These are phyloP conservation scores for Liriodendron chinense DNA, from an alignment of 164 flowering plant genomes.

Conservation along the genomic window DNA sequence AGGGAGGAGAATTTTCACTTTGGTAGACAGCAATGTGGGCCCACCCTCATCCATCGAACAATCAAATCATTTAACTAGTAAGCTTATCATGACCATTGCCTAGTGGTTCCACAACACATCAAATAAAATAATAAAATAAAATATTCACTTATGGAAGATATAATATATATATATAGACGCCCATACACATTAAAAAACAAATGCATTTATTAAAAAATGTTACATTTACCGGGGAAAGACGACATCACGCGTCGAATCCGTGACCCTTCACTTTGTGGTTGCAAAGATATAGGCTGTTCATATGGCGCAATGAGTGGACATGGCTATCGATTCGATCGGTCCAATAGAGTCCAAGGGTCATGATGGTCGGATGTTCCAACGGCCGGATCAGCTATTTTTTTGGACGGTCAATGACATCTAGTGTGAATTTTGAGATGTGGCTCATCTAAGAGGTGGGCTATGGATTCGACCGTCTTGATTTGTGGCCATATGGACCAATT, in stretches of 20 bases:
- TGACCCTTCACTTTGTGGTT: no score
- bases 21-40: neutral
- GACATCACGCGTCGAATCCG: no score
- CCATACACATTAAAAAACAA: neutral
- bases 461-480: neutral
- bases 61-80: slow-evolving; percentile 5
- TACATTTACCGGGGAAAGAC: no score
- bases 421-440: neutral
- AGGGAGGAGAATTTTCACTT: neutral
- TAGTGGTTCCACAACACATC: slow-evolving; percentile 3
- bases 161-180: neutral
- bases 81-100: neutral
- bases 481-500: neutral
- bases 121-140: neutral
- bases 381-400: neutral
- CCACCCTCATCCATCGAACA: neutral
- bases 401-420: neutral
- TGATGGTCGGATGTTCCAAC: neutral
- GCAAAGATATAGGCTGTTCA: no score
- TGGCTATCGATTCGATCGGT: no score
- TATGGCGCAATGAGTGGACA: no score
- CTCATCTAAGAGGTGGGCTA: neutral
- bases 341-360: no score
- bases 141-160: neutral
- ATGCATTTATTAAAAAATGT: no score